Conservation (phyloP, 495 filamentous ascomycete species). For the Annulohypoxylon stygium region DNA sequence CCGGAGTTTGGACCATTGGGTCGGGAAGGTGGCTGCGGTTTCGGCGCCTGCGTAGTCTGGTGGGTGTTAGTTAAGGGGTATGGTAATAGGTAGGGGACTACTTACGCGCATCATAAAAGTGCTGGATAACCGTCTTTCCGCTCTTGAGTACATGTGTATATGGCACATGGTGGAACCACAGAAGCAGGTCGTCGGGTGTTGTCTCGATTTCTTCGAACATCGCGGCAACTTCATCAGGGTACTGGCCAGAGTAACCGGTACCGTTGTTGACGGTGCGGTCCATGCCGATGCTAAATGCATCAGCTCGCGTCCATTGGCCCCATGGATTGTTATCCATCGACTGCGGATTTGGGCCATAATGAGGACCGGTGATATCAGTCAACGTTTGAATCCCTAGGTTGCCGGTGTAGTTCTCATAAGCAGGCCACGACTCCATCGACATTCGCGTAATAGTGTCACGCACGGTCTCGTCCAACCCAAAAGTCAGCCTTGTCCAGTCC, state of each 20-base stretch:
- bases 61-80: not conserved
- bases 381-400: conserved; percentile 80
- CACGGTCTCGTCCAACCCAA: conserved; percentile 65
- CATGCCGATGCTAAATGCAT: conserved; percentile 72
- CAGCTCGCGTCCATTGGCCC: conserved; percentile 80
- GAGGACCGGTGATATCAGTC: conserved; percentile 73
- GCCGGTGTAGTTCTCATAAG: conserved; percentile 78
- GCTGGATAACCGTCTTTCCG: conserved; percentile 79
- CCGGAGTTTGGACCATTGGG: conserved; percentile 66
- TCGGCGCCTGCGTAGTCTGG: conserved; percentile 70
- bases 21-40: conserved; percentile 69
- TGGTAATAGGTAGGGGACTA: not conserved
- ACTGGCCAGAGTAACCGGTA: conserved; percentile 74
- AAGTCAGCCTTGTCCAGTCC: conserved; percentile 77
- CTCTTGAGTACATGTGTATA: conserved; percentile 74
- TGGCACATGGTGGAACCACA: conserved; percentile 83
- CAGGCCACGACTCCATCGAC: conserved; percentile 77
- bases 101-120: conserved; percentile 75
- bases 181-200: conserved; percentile 75
- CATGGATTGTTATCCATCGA: conserved; percentile 76
- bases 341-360: conserved; percentile 76
- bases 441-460: conserved; percentile 71
- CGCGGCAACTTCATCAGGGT: conserved; percentile 69
- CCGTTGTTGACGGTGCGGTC: conserved; percentile 77
- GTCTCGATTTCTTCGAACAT: conserved; percentile 71